Evolutionary conservation across 208 protist species (phyloP), one percentile per base, ranked within the genome.

Genomic region (Trypanosoma mega): DNA sequence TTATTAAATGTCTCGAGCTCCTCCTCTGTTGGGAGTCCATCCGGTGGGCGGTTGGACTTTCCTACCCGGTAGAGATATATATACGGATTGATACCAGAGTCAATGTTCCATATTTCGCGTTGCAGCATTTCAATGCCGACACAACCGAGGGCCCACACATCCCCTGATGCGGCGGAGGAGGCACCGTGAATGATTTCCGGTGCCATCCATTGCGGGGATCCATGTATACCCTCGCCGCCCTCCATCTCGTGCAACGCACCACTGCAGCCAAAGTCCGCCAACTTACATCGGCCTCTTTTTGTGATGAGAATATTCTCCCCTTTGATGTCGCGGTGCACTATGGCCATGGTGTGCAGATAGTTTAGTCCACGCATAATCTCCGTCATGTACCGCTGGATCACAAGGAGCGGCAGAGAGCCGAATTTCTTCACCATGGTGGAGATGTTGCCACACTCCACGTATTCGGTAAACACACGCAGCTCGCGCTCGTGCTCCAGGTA

Each of bases 291-390:
- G 6, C 84, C 79, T 18, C 79, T 77, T 45, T 90, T 85, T 26
- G 76, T 92, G 8, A 95, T 63, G 6, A 95, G 68, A 18, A 93
- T 82, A 59, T 93, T 93, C 34, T 82, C 85, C 0, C 75, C 75
- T 61, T 95, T 95, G 41, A 95, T 74, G 51, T 95, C 88, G 43
- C 73, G 76, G 46, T 95, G 88, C 9, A 91, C 77, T 64, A 95
- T 89, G 18, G 55, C 58, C 53, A 82, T 75, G 37, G 68, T 30
- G 50, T 95, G 88, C 27, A 95, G 63, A 74, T 95, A 74, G 37
- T 63, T 37, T 44, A 95, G 68, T 1, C 82, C 88, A 31, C 46
- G 55, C 2, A 95, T 37, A n/a, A 91, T 80, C 41, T 92, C 80
- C 0, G 41, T 66, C 71, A 91, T 78, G 76, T 89, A 93, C 46